Percentiles rank a stretch among this genome's conserved stretches.
Evolutionary conservation across 1,284 basidiomycete species (phyloP).

Genomic region (Tylopilus orsonianus): DNA sequence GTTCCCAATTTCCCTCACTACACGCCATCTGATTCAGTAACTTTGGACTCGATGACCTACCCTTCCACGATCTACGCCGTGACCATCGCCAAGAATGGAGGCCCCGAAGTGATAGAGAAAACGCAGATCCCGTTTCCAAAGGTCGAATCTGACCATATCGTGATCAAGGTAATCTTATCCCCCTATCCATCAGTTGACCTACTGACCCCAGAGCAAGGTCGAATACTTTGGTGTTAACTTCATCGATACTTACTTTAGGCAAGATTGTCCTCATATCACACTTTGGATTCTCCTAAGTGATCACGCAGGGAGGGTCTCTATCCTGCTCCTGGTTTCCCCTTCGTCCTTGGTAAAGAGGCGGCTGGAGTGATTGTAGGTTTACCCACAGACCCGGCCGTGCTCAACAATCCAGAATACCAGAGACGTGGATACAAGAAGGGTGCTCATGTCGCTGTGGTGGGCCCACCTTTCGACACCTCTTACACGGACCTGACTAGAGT

Average conservation of each 20-base stretch:
- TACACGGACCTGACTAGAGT: background rate
- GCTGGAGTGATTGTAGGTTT: constrained; percentile 75
- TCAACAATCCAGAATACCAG: constrained; percentile 59
- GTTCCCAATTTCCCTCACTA: constrained; percentile 20
- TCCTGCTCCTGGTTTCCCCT: constrained; percentile 61
- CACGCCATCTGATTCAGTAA: constrained; percentile 32
- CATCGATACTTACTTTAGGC: constrained; percentile 82
- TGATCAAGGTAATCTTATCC: constrained; percentile 66
- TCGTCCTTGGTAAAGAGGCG: constrained; percentile 76
- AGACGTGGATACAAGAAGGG: constrained; percentile 60
- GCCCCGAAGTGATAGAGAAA: constrained; percentile 77
- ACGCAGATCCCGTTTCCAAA: constrained; percentile 59
- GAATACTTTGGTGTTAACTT: constrained; percentile 83
- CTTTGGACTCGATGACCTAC: constrained; percentile 34
- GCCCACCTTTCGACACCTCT: constrained; percentile 21
- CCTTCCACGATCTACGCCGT: constrained; percentile 60
- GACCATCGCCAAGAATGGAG: constrained; percentile 64
- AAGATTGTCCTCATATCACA: constrained; percentile 12
- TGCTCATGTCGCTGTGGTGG: constrained; percentile 61
- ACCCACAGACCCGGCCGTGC: constrained; percentile 57
- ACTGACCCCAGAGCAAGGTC: constrained; percentile 39
- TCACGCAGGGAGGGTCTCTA: constrained; percentile 57
- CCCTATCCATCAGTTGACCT: constrained; percentile 7
- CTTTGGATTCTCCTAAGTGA: background rate
- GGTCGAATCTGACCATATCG: constrained; percentile 62